Base-by-base conservation (phyloP, 192 early-diverging fungal genomes). In the Rhizophagus sp. region DNA sequence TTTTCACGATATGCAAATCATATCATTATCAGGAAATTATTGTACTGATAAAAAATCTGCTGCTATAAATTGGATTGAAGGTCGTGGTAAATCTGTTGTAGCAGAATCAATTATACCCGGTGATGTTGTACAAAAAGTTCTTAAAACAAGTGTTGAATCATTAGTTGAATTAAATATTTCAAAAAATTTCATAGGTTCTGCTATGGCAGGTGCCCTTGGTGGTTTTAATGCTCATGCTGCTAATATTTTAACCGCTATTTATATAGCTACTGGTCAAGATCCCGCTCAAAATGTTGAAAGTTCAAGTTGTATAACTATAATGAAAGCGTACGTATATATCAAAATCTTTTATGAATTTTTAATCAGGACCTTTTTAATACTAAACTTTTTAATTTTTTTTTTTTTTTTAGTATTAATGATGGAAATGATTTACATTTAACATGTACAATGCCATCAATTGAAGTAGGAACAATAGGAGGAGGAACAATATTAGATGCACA, bases 11-110 rank as follows among this genome's bases (percentile, higher is more conserved):
- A 94, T 95, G 90, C 85, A 89, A 73, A 89, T 98, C 25, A 88
- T 97, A 30, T 89, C 96, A 7, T 82, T 98, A 50, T 93, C 91
- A 27, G 96, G 96, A 79, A 98, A 98, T 89, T 98, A 96, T 83
- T 98, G 96, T 62, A 97, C 94, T 0, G 96, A 98, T 82, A 98
- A 98, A 88, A 97, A 97, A 85, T 95, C 96, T 19, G 95, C 96
- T 1, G 95, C 96, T 24, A 95, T 98, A 82, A 98, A 97, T 90
- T 98, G 96, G 96, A 95, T 98, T 82, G 96, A 97, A 71, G 96
- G 96, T 17, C 95, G 96, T 78, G 96, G 96, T 66, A 98, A 98
- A 79, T 96, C 95, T 13, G 93, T 96, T 1, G 94, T 95, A 1
- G 87, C 95, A 27, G 95, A 96, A 81, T 93, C 94, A 6, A 84